Evolutionary conservation across 2,329 filamentous ascomycete genomes (phyloP).

Genomic region (Boeremia lycopersici): DNA sequence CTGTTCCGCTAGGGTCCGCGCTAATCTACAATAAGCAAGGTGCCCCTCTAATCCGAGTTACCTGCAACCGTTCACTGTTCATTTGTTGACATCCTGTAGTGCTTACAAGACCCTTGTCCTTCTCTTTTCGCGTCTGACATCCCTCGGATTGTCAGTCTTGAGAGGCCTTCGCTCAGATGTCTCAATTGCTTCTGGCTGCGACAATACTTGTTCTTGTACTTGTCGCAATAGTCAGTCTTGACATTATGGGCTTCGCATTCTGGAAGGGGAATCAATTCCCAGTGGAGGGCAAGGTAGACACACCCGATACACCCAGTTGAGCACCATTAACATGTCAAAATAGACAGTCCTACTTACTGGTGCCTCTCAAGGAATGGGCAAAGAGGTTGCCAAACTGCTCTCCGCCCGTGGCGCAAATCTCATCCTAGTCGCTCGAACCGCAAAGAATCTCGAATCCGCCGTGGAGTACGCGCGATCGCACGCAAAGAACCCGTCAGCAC

Average conservation of each 20-base stretch:
- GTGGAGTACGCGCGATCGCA: constrained; percentile 70
- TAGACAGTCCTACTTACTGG: constrained; percentile 91
- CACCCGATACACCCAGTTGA: neutral
- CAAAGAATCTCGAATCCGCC: constrained; percentile 73
- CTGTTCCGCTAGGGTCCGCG: constrained; percentile 4
- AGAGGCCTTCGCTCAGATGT: constrained; percentile 43
- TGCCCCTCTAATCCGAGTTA: constrained; percentile 1
- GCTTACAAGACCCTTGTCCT: constrained; percentile 8
- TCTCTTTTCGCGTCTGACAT: neutral
- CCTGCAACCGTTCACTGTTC: neutral
- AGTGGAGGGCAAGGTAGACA: constrained; percentile 77
- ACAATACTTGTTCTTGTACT: constrained; percentile 44
- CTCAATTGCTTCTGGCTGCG: constrained; percentile 45
- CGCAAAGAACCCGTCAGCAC: constrained; percentile 68
- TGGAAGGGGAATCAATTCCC: constrained; percentile 74
- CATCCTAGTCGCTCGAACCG: constrained; percentile 80
- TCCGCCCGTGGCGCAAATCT: constrained; percentile 84
- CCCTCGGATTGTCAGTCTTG: neutral
- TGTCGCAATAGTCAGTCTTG: constrained; percentile 46
- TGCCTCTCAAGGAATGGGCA: constrained; percentile 91
- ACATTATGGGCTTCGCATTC: constrained; percentile 71
- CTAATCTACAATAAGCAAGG: constrained; percentile 1
- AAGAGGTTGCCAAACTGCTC: constrained; percentile 73
- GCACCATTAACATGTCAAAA: neutral
- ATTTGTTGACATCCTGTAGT: constrained; percentile 3